Evolutionary conservation across 495 filamentous ascomycete species (phyloP), one percentile per base, ranked within the genome.

Genomic region (Parathielavia hyrcaniae): DNA sequence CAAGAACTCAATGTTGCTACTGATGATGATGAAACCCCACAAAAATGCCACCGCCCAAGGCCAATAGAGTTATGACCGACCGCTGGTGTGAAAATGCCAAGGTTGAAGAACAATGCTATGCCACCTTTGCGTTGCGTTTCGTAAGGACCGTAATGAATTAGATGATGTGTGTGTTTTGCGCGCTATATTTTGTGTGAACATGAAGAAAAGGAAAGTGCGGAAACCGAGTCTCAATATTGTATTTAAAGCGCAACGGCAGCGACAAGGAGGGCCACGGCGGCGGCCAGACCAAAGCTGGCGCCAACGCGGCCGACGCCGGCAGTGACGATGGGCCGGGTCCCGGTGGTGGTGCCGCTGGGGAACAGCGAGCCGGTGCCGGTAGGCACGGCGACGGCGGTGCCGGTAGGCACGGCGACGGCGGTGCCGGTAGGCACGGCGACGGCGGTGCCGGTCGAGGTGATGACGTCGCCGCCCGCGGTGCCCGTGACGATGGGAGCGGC

Each of bases 341-440:
- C 26, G 46, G 26, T 30, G 26, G 26, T 62, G 23, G 68, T 63
- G 26, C 65, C 61, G 52, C 57, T 52, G 20, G 64, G 64, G 35
- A 64, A 66, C 62, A 70, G 16, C 36, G 54, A 59, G 50, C 70
- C 69, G 43, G 73, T 72, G 58, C 64, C 61, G 35, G 50, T 66
- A 47, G 69, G 65, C 43, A 58, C 55, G 32, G 54, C 53, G 48
- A 62, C 60, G 59, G 62, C 32, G 19, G 82, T 64, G 32, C 61
- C 62, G 49, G 69, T 75, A 55, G 67, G 61, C 38, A 83, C 87
- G 46, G 76, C 78, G 77, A 22, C 62, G 32, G 67, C 75, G 23
- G 77, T 73, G 43, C 67, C 53, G 34, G 63, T 66, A 47, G 69
- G 65, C 43, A 58, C 55, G 32, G 54, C 53, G 48, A 62, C 60